Base-by-base conservation (phyloP, 371 early-diverging fungal genomes). In the Mortierella sp. region DNA sequence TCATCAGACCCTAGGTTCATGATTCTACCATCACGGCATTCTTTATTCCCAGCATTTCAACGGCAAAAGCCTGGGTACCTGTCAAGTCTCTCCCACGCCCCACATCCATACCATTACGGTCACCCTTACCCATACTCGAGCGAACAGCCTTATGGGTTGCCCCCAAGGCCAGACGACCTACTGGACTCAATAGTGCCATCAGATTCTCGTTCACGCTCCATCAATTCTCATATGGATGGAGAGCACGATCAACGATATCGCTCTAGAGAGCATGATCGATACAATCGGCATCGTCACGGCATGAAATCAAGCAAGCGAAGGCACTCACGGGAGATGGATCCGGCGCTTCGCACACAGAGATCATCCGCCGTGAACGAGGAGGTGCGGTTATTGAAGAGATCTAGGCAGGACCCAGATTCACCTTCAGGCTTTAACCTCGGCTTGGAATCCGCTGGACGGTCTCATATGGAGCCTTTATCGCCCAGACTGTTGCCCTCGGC, bases 21-120 rank as follows among this genome's bases (percentile, higher is more conserved):
- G 51, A 70, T 76, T 2, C 42, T 76, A 27, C 78, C 78, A 19
- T 61, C 70, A 3, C 61, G 78, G 0, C 78, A 76, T 41, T 58
- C 62, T 10, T 53, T 76, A 13, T 70, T 76, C 45, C 78, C 78
- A 13, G 65, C 78, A 10, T 54, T 64, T 30, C 74, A 73, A 31
- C 60, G 60, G n/a, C 59, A 67, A 14, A 24, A 39, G 12, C 52
- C 34, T 14, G 42, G 66, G n/a, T 31, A 53, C 10, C 55, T 43
- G 14, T 16, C 60, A n/a, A 24, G 38, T 13, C 30, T 30, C 18
- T 28, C 31, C 19, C 41, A 72, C 45, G 52, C 39, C 12, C 45
- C 67, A 42, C 41, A 59, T 13, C 66, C 57, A 13, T 58, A 70
- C 27, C 52, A 66, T 49, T 60, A 31, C 31, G 60, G 31, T 18